phyloP scores from a whole-genome alignment of 2,329 filamentous ascomycete genomes.

The Stachybotrys chartarum region DNA sequence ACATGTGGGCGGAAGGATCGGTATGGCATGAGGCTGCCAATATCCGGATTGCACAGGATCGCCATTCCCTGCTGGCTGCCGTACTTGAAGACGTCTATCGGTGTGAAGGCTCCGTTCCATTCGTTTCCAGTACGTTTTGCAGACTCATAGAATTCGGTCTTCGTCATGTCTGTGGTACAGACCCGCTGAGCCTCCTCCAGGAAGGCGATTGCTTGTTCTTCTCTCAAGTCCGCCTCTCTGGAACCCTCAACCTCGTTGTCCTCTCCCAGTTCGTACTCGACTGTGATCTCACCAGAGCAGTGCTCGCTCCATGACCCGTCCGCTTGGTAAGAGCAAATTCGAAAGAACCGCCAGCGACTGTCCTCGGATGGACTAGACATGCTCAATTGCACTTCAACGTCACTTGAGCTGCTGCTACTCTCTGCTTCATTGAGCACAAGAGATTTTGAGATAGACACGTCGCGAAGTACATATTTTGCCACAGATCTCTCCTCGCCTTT shows the following conservation, averaged over 20 bases:
- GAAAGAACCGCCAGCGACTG: neutral
- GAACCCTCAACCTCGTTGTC: neutral
- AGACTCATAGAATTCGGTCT: neutral
- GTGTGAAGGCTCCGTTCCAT: neutral
- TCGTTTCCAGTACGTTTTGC: neutral
- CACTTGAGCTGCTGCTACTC: neutral
- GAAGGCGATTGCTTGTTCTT: neutral
- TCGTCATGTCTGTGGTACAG: neutral
- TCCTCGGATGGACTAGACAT: neutral
- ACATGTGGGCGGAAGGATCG: neutral
- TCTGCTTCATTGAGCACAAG: neutral
- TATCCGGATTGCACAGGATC: neutral
- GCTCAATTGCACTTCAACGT: neutral
- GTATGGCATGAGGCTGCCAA: neutral
- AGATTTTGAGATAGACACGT: neutral
- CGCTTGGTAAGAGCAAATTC: neutral
- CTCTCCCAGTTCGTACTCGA: neutral
- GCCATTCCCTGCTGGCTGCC: neutral
- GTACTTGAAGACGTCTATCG: neutral
- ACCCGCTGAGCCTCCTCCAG: neutral
- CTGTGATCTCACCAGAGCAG: neutral
- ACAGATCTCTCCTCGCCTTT: neutral
- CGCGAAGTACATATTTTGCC: neutral
- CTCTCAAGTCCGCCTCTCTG: neutral
- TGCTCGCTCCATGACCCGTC: neutral